Conservation (phyloP, 2,329 filamentous ascomycete genomes). For the Lasiodiplodia hormozganensis region DNA sequence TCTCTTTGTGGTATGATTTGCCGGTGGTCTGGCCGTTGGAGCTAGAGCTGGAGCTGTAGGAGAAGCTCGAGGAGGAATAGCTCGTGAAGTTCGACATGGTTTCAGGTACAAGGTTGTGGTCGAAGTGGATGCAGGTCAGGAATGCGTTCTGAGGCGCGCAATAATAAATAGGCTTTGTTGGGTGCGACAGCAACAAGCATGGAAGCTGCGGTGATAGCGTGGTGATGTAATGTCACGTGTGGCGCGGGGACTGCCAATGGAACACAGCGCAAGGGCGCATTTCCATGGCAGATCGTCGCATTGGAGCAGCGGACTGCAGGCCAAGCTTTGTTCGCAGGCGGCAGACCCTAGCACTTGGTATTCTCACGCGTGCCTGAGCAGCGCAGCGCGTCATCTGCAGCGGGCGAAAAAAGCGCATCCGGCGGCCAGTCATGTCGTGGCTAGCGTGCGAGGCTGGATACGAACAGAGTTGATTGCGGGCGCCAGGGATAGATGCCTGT, state of each 20-base stretch:
- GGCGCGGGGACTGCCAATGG: background rate
- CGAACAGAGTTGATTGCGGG: conserved; percentile 12
- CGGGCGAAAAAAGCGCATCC: background rate
- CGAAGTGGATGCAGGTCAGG: background rate
- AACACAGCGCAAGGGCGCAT: background rate
- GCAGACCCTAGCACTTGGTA: background rate
- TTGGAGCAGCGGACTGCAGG: background rate
- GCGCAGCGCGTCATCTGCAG: background rate
- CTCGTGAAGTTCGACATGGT: conserved; percentile 16
- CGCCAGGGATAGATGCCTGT: conserved; percentile 16
- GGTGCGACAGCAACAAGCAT: background rate
- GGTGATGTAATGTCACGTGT: conserved; percentile 15
- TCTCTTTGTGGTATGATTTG: conserved; percentile 34
- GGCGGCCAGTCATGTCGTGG: background rate
- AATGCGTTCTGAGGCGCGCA: no score
- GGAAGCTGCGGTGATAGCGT: background rate
- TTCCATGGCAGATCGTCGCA: background rate
- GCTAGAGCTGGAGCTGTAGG: conserved; percentile 33
- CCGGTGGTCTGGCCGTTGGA: conserved; percentile 35
- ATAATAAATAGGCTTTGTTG: background rate
- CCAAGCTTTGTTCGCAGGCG: background rate
- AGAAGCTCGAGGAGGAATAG: conserved; percentile 8
- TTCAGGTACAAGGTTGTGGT: background rate
- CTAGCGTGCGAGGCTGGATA: conserved; percentile 8
- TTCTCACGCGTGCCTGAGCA: background rate